These are phyloP conservation scores for Tetrapyrgos nigripes DNA, from an alignment of 1,284 basidiomycete species.

Conservation along the genomic window DNA sequence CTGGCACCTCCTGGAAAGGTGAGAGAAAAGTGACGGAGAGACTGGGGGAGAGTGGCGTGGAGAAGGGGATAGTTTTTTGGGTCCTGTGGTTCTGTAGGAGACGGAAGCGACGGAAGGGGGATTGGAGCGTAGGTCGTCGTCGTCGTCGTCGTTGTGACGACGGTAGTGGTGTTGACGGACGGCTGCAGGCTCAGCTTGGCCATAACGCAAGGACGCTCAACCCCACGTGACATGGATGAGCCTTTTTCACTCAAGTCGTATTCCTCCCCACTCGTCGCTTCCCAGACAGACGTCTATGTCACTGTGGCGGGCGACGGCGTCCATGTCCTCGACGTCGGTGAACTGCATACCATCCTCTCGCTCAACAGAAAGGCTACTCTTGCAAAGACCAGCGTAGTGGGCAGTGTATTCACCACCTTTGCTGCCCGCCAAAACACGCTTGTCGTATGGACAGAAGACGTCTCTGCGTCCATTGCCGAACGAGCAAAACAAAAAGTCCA, in stretches of 20 bases:
- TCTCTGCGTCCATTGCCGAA: conserved; percentile 45
- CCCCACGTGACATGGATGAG: not conserved
- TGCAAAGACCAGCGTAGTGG: conserved; percentile 60
- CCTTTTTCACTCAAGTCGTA: not conserved
- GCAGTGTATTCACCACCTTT: conserved; percentile 58
- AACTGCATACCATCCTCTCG: conserved; percentile 68
- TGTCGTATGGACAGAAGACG: conserved; percentile 67
- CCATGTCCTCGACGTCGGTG: conserved; percentile 75
- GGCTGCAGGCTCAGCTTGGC: conserved; percentile 71
- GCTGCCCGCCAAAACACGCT: conserved; percentile 56
- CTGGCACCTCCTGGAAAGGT: conserved; percentile 79
- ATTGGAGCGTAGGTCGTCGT: conserved; percentile 87
- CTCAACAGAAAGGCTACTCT: conserved; percentile 69
- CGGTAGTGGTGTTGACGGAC: conserved; percentile 79
- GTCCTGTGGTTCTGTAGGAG: conserved; percentile 75
- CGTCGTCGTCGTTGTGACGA: conserved; percentile 85
- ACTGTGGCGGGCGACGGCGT: conserved; percentile 74
- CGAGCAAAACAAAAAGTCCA: conserved; percentile 47
- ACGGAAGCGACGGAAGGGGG: conserved; percentile 70
- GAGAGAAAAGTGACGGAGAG: conserved; percentile 74
- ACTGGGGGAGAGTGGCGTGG: conserved; percentile 71
- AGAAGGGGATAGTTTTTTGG: conserved; percentile 78
- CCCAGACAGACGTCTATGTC: conserved; percentile 47
- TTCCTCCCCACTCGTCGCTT: not conserved
- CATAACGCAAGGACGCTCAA: too few species aligned